Conservation (phyloP, 306 rosid genomes). For the Vachellia pachyceras region DNA sequence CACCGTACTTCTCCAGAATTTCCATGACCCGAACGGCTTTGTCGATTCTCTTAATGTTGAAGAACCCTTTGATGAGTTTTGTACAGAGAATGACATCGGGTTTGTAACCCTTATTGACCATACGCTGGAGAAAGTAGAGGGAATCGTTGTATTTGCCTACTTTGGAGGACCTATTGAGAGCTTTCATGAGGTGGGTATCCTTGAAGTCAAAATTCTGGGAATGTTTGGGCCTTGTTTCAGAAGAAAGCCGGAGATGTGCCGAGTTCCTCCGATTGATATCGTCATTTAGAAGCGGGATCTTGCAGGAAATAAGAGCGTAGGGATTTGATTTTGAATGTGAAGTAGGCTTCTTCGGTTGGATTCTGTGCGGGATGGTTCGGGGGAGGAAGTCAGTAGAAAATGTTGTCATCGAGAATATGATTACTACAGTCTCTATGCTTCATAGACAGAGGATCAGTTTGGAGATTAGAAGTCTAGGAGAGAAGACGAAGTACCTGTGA, state of each 20-base stretch:
- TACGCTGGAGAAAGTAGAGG: slow-evolving; percentile 68
- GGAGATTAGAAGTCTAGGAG: background rate
- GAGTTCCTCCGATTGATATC: slow-evolving; percentile 41
- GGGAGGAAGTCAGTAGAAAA: slow-evolving; percentile 68
- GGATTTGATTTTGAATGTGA: slow-evolving; percentile 41
- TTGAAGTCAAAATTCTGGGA: slow-evolving; percentile 41
- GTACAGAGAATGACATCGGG: slow-evolving; percentile 81
- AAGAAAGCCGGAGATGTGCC: slow-evolving; percentile 35
- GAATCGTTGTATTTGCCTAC: slow-evolving; percentile 70
- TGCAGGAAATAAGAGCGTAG: slow-evolving; percentile 39
- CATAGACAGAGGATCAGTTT: slow-evolving; percentile 38
- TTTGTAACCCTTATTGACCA: slow-evolving; percentile 67
- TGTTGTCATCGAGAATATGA: slow-evolving; percentile 54
- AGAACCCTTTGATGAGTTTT: slow-evolving; percentile 76
- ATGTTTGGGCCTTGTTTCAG: slow-evolving; percentile 44
- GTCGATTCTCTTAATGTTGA: slow-evolving; percentile 56
- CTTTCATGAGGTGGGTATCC: slow-evolving; percentile 65
- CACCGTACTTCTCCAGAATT: slow-evolving; percentile 73
- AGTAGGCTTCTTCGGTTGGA: slow-evolving; percentile 43
- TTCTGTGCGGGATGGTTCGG: slow-evolving; percentile 46
- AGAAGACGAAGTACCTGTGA: slow-evolving; percentile 7
- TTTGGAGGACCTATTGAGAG: slow-evolving; percentile 66
- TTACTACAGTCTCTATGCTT: slow-evolving; percentile 1
- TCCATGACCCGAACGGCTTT: slow-evolving; percentile 76
- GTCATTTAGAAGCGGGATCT: slow-evolving; percentile 42